Conservation (phyloP, 129 eudicot species). For the Mikania micrantha region DNA sequence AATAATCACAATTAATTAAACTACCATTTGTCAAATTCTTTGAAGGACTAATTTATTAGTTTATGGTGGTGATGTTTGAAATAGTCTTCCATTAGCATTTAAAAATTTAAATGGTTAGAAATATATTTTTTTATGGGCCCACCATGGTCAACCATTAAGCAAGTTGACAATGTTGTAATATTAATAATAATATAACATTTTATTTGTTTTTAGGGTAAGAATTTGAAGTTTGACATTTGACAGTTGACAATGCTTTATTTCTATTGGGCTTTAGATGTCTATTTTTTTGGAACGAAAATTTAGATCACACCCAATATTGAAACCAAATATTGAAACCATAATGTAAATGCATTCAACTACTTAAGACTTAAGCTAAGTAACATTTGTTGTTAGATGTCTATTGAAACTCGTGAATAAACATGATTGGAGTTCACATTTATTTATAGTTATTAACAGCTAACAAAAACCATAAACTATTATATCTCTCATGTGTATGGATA, state of each 20-base stretch:
- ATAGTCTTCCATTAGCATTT: constrained; percentile 20
- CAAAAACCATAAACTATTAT: too few species aligned
- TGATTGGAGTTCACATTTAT: constrained; percentile 9
- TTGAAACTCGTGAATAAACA: background rate
- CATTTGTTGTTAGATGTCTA: too few species aligned
- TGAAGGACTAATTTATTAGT: background rate
- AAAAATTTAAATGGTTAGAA: constrained; percentile 12
- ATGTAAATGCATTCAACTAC: too few species aligned
- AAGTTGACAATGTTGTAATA: constrained; percentile 18
- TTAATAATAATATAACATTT: background rate
- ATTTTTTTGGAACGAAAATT: too few species aligned
- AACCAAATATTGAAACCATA: too few species aligned
- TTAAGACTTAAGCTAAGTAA: too few species aligned
- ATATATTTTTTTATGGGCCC: constrained; percentile 14
- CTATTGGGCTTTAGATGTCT: too few species aligned
- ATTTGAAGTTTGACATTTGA: background rate
- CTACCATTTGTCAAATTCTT: background rate
- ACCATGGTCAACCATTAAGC: constrained; percentile 27
- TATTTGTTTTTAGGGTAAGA: background rate
- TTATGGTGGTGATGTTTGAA: constrained; percentile 18
- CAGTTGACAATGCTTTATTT: background rate
- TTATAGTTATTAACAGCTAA: too few species aligned
- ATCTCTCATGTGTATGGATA: too few species aligned
- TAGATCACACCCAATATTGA: too few species aligned
- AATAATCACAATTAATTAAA: too few species aligned